phyloP scores from a whole-genome alignment of 2,329 filamentous ascomycete species.

The Corinectria fuckeliana region DNA sequence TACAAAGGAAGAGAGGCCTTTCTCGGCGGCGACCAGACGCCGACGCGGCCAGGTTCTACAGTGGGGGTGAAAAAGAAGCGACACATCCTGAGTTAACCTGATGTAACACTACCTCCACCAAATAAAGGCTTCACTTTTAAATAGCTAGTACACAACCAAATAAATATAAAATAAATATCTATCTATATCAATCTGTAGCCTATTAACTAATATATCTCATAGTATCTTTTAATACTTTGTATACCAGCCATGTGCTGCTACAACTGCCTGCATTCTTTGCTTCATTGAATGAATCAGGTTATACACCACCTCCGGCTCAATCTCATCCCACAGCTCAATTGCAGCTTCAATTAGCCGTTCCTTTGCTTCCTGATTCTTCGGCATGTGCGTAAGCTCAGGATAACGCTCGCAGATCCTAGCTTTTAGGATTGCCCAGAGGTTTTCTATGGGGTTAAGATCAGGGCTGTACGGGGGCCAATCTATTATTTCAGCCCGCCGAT shows the following conservation, averaged over 20 bases:
- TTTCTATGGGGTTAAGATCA: slow-evolving; percentile 10
- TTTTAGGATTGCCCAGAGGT: slow-evolving; percentile 9
- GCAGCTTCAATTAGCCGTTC: background rate
- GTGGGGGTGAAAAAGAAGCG: too few species aligned
- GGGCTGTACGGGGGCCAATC: slow-evolving; percentile 6
- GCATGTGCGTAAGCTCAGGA: background rate
- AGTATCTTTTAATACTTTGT: background rate
- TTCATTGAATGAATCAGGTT: background rate
- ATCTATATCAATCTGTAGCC: background rate
- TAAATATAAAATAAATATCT: background rate
- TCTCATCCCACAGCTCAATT: background rate
- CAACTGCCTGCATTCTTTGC: background rate
- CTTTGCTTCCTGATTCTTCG: background rate
- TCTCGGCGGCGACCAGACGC: background rate
- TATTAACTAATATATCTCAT: background rate
- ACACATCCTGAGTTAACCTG: background rate
- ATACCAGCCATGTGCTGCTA: background rate
- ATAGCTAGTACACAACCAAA: background rate
- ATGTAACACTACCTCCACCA: background rate
- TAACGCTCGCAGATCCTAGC: slow-evolving; percentile 1
- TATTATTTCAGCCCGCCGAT: background rate
- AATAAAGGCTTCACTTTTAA: background rate
- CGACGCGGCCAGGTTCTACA: too few species aligned
- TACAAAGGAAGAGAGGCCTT: background rate
- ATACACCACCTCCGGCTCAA: background rate